Percentiles rank a stretch among this genome's conserved stretches.
Evolutionary conservation across 106 monocot species (phyloP).

Genomic region (Xerophyta viscosa): DNA sequence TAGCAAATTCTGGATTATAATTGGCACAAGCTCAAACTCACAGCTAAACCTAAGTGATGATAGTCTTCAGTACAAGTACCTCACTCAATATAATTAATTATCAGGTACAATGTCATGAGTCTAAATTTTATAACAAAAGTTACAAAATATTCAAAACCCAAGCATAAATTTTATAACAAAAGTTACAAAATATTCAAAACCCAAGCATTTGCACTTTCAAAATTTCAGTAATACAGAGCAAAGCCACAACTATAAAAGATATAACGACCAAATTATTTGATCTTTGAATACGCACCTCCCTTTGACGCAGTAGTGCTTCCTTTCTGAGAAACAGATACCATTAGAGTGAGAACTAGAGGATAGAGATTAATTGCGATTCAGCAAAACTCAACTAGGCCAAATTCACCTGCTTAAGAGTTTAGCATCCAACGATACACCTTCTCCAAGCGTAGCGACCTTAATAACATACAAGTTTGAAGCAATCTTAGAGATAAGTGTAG

Average conservation of each 20-base stretch:
- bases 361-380: neutral
- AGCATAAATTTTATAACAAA: no score
- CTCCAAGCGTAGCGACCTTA: constrained; percentile 93
- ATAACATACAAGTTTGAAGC: neutral
- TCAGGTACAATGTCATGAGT: no score
- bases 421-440: constrained; percentile 89
- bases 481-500: neutral
- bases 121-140: no score
- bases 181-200: no score
- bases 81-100: no score
- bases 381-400: neutral
- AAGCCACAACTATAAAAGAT: neutral
- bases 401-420: constrained; percentile 75
- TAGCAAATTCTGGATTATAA: no score
- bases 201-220: no score
- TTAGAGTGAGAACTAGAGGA: constrained; percentile 1
- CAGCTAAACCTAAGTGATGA: no score
- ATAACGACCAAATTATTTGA: neutral
- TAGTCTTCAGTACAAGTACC: no score
- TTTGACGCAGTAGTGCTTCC: constrained; percentile 87
- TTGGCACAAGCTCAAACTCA: no score
- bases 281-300: constrained; percentile 59
- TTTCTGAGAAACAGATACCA: constrained; percentile 57
- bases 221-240: no score
- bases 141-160: no score